These are phyloP conservation scores for Albizia julibrissin DNA, from an alignment of 306 rosid genomes.

Conservation along the genomic window DNA sequence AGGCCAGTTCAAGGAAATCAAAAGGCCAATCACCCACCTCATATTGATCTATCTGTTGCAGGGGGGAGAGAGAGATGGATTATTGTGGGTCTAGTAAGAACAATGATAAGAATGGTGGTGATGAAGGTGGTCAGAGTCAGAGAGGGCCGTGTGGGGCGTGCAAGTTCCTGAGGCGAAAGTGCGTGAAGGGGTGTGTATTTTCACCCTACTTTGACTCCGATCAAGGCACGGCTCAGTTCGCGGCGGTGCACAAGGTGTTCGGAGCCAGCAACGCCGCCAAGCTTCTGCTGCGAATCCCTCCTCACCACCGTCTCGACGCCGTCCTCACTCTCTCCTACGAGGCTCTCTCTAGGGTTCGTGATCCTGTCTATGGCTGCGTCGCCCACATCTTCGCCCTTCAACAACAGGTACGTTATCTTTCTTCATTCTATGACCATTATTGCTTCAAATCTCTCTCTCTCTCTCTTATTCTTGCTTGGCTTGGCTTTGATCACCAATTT, in stretches of 20 bases:
- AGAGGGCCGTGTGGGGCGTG: slow-evolving; percentile 91
- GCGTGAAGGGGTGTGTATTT: slow-evolving; percentile 82
- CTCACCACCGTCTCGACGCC: slow-evolving; percentile 69
- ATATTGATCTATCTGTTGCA: background rate
- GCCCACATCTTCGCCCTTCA: slow-evolving; percentile 81
- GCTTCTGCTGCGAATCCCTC: slow-evolving; percentile 66
- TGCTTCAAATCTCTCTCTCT: background rate
- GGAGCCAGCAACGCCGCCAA: slow-evolving; percentile 99
- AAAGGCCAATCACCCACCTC: slow-evolving; percentile 15
- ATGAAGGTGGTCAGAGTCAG: background rate
- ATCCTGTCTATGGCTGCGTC: slow-evolving; percentile 90
- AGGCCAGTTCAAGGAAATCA: slow-evolving; percentile 22
- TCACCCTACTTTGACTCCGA: slow-evolving; percentile 89
- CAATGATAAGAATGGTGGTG: background rate
- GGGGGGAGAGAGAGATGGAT: slow-evolving; percentile 25
- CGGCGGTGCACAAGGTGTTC: slow-evolving; percentile 91
- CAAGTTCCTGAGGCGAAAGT: slow-evolving; percentile 80
- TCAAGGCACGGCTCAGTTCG: slow-evolving; percentile 83
- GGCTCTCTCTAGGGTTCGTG: slow-evolving; percentile 79
- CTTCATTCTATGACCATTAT: too few relatives aligned
- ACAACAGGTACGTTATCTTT: slow-evolving; percentile 61
- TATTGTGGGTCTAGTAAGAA: slow-evolving; percentile 29
- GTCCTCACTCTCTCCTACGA: slow-evolving; percentile 82
- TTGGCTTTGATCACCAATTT: too few relatives aligned
- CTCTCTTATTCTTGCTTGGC: background rate